Percentiles rank a stretch among this genome's conserved stretches.
Conservation (phyloP, 2,329 filamentous ascomycete species). For the Pestalotiopsis sp. region DNA sequence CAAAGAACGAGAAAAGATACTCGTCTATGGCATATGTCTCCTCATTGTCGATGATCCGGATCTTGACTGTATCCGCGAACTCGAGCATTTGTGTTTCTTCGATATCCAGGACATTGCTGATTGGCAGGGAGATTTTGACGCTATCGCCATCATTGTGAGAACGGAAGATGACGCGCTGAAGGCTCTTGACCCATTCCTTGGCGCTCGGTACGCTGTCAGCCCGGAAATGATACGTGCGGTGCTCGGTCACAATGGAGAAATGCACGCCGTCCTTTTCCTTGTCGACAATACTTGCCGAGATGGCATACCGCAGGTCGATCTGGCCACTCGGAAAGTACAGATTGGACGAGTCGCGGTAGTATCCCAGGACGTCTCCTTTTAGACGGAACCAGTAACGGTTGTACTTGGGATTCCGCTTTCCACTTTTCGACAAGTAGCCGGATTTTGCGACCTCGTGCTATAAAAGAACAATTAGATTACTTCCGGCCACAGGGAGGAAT, state of each 20-base stretch:
- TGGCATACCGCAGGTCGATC: conserved; percentile 88
- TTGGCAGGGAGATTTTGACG: conserved; percentile 90
- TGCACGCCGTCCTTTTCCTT: conserved; percentile 75
- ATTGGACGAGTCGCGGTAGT: conserved; percentile 80
- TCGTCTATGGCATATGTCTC: conserved; percentile 96
- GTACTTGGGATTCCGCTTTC: conserved; percentile 84
- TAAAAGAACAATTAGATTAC: background rate
- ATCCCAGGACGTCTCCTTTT: conserved; percentile 88
- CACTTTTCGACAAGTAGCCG: conserved; percentile 84
- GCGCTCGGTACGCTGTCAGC: conserved; percentile 87
- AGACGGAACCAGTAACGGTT: conserved; percentile 91
- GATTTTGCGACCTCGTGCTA: conserved; percentile 78
- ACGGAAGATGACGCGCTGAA: conserved; percentile 93
- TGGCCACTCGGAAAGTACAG: conserved; percentile 90
- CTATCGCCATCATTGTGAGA: conserved; percentile 96
- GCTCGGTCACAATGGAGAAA: conserved; percentile 80
- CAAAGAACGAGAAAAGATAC: conserved; percentile 98
- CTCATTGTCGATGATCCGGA: conserved; percentile 88
- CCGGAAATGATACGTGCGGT: conserved; percentile 81
- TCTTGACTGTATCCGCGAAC: conserved; percentile 90
- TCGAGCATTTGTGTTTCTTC: conserved; percentile 90
- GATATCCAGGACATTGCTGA: conserved; percentile 86
- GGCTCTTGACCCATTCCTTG: conserved; percentile 92
- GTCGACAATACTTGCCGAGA: conserved; percentile 78
- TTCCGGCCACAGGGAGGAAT: background rate